Percentiles rank a stretch among this genome's conserved stretches.
Evolutionary conservation across 345 rosid species (phyloP).

Genomic region (Eucalyptus marginata): DNA sequence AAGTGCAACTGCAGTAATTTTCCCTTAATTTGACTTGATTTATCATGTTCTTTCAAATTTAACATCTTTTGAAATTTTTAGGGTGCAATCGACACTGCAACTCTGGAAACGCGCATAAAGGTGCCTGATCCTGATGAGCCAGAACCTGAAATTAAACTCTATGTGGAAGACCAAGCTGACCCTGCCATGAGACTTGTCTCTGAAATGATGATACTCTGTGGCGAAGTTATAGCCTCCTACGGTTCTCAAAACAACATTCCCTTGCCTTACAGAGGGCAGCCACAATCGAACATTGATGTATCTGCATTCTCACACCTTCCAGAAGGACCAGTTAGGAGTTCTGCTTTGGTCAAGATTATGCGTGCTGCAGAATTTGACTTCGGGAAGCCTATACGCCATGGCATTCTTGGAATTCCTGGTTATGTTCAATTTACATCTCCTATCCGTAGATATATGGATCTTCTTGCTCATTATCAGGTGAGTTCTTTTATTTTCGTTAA

Average conservation of each 20-base stretch:
- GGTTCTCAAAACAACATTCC: conserved; percentile 67
- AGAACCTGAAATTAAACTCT: conserved; percentile 63
- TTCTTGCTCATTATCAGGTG: conserved; percentile 96
- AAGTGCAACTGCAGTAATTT: background rate
- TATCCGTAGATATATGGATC: conserved; percentile 93
- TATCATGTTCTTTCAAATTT: background rate
- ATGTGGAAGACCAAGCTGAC: conserved; percentile 86
- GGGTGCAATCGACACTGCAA: conserved; percentile 93
- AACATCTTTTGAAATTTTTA: conserved; percentile 3
- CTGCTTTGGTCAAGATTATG: conserved; percentile 66
- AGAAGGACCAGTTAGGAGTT: conserved; percentile 85
- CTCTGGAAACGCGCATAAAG: conserved; percentile 75
- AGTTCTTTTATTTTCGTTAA: background rate
- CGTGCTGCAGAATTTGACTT: conserved; percentile 92
- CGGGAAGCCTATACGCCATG: conserved; percentile 81
- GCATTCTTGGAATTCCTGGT: conserved; percentile 84
- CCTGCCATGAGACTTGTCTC: conserved; percentile 90
- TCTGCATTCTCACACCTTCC: conserved; percentile 85
- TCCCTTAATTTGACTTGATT: background rate
- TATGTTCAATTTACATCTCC: conserved; percentile 98
- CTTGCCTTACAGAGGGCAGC: conserved; percentile 95
- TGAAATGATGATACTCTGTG: conserved; percentile 98
- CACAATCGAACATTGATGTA: conserved; percentile 75
- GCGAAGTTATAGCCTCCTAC: conserved; percentile 80
- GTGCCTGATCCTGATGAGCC: conserved; percentile 83